phyloP scores from a whole-genome alignment of 2,329 filamentous ascomycete genomes.

The Calonectria hongkongensis region DNA sequence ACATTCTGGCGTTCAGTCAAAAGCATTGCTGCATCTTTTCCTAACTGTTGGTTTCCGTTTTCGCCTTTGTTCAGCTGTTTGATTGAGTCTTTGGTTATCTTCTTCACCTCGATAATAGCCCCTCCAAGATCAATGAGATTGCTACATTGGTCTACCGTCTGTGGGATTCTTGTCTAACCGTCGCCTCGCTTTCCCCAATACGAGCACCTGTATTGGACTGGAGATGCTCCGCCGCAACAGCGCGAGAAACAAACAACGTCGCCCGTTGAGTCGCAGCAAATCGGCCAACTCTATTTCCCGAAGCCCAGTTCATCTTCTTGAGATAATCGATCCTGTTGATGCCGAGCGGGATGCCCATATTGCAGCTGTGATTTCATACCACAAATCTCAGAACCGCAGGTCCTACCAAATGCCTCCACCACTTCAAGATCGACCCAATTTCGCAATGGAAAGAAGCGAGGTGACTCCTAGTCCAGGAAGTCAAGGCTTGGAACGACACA shows the following conservation, averaged over 20 bases:
- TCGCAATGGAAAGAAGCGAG: conserved; percentile 46
- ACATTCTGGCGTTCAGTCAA: not conserved
- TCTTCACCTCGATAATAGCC: not conserved
- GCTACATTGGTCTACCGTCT: conserved; percentile 1
- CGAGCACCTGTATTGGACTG: conserved; percentile 25
- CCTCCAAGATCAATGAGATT: conserved; percentile 8
- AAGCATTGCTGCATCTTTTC: not conserved
- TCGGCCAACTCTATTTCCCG: conserved; percentile 68
- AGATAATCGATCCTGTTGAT: conserved; percentile 68
- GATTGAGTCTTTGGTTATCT: conserved; percentile 29
- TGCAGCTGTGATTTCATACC: conserved; percentile 77
- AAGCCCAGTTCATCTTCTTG: conserved; percentile 64
- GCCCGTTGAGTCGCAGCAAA: conserved; percentile 70
- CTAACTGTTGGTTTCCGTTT: not conserved
- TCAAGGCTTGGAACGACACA: conserved; percentile 40
- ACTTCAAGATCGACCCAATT: conserved; percentile 52
- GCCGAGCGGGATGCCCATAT: conserved; percentile 77
- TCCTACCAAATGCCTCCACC: conserved; percentile 41
- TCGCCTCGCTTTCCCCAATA: not conserved
- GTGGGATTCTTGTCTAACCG: not conserved
- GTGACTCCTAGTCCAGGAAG: conserved; percentile 46
- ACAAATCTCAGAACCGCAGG: conserved; percentile 67
- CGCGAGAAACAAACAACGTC: conserved; percentile 62
- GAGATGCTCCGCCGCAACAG: conserved; percentile 72
- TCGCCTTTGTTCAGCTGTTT: not conserved